Evolutionary conservation across 2,329 filamentous ascomycete species (phyloP).

Genomic region (Diaporthe citriasiana): DNA sequence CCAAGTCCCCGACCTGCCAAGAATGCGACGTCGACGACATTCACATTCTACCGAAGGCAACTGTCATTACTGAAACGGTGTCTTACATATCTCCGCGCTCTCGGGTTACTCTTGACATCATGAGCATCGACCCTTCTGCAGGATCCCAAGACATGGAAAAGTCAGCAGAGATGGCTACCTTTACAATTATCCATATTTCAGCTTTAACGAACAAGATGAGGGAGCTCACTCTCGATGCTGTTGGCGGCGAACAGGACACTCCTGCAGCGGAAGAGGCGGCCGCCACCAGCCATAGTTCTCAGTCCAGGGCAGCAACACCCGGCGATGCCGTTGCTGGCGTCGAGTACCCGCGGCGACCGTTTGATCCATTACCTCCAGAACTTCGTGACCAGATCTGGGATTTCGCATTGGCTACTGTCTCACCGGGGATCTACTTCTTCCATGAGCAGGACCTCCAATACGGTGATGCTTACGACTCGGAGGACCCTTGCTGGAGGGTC

Average conservation of each 20-base stretch:
- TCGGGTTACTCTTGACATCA: not conserved
- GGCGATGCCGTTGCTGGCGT: not conserved
- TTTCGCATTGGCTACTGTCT: not conserved
- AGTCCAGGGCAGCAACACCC: not conserved
- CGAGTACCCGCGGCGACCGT: not conserved
- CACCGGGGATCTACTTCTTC: conserved; percentile 30
- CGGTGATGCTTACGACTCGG: not conserved
- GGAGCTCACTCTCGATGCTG: conserved; percentile 5
- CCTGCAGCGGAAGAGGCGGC: not conserved
- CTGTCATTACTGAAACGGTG: not conserved
- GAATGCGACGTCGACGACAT: not conserved
- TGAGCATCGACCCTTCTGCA: conserved; percentile 1
- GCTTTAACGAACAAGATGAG: not conserved
- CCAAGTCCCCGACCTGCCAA: conserved; percentile 6
- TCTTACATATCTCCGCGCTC: conserved; percentile 9
- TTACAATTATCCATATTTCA: conserved; percentile 1
- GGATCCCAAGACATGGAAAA: not conserved
- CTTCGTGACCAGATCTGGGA: conserved; percentile 22
- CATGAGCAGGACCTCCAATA: conserved; percentile 24
- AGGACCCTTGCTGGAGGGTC: conserved; percentile 17
- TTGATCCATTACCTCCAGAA: conserved; percentile 5
- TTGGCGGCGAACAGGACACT: not conserved
- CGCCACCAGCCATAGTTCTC: not conserved
- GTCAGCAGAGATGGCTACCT: not conserved
- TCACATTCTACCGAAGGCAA: not conserved